phyloP scores from a whole-genome alignment of 2,329 filamentous ascomycete genomes.

The Onygenales sp. region DNA sequence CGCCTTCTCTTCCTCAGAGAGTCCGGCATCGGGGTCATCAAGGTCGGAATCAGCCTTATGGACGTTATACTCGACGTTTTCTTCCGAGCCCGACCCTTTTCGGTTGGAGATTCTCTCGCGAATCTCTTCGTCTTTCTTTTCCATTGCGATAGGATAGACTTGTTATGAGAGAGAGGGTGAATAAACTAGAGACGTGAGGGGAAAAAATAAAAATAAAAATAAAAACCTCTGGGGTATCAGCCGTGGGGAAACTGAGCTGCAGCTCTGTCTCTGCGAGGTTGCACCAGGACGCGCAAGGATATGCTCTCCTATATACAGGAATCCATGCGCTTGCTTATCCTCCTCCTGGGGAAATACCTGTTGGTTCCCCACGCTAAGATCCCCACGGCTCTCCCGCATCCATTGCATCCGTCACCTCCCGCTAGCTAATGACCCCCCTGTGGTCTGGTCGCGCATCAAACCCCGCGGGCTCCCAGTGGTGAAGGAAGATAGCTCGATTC shows the following conservation, averaged over 20 bases:
- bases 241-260: background rate
- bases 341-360: too few relatives aligned
- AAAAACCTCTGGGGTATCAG: background rate
- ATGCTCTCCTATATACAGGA: background rate
- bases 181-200: background rate
- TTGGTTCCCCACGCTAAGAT: too few relatives aligned
- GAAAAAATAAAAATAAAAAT: background rate
- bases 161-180: background rate
- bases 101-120: background rate
- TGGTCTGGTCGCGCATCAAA: too few relatives aligned
- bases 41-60: background rate
- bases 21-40: conserved; percentile 53
- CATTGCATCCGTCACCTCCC: too few relatives aligned
- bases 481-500: too few relatives aligned
- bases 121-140: background rate
- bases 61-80: background rate
- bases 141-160: background rate
- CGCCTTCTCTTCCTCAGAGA: conserved; percentile 54
- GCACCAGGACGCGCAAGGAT: background rate
- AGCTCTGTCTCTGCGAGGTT: background rate
- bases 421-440: too few relatives aligned
- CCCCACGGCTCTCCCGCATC: too few relatives aligned
- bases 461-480: too few relatives aligned
- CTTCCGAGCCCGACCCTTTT: background rate
- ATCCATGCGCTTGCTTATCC: too few relatives aligned